Evolutionary conservation across 441 rosid species (phyloP), one percentile per base, ranked within the genome.

Genomic region (Erysimum pusillum): DNA sequence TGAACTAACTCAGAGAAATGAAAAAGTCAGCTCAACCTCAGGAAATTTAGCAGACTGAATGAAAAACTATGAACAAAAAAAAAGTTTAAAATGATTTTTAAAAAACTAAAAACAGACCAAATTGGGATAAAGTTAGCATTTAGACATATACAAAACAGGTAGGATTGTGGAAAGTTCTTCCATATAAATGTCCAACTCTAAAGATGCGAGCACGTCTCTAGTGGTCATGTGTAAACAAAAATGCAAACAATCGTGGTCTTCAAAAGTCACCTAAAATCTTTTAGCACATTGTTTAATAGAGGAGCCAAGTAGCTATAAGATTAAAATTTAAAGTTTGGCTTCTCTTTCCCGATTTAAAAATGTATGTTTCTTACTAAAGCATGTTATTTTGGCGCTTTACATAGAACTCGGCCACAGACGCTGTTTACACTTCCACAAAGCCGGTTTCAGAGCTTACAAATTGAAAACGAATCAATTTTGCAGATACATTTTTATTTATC

Each of bases 291-390:
- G 38, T 35, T 6, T 35, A 6, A 35, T 35, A 35, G 38, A 8
- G 38, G 2, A 35, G 38, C 38, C 38, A 35, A 35, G 38, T 6
- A 73, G 67, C 78, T 70, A n/a, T 78, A 25, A 1, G 3, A 25
- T 25, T 1, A 25, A 25, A 25, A 25, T 25, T 25, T 25, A 25
- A 25, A 25, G 28, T 25, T 22, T 1, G 2, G 25, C 25, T 22
- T 22, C 25, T 22, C 25, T 22, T 22, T 22, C 25, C 25, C 25
- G 25, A 22, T 22, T 22, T 22, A 22, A 22, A 22, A 22, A 22
- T 22, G 25, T 22, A 22, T 22, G 25, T 22, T 22, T 22, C 25
- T 22, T 22, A 22, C 25, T 22, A 1, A 22, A 1, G 25, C 25
- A 22, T 22, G 25, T 22, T 22, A 22, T 22, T 22, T 22, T 22